Evolutionary conservation across 2,329 filamentous ascomycete genomes (phyloP), one percentile per base, ranked within the genome.

Genomic region (Neonectria neomacrospora): DNA sequence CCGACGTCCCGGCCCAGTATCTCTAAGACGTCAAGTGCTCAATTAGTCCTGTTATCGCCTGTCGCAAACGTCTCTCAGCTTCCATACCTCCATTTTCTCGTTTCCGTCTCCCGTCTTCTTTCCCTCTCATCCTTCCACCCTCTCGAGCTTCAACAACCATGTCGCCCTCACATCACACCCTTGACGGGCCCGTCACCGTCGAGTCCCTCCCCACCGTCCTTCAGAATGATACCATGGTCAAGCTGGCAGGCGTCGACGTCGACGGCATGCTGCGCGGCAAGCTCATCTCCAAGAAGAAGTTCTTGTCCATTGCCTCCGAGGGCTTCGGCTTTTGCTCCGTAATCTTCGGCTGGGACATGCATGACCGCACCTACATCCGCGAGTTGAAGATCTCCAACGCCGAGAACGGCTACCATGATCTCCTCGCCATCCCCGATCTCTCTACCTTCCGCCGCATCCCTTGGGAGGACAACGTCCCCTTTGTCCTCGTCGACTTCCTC

Each of bases 301-400:
- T 97, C 79, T 82, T 97, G 39, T 93, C 91, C 30, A 87, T 97
- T 56, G 90, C 90, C n/a, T 80, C 87, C 44, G 86, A 88, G 47
- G 94, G 94, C 54, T 97, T 97, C 72, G 94, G 94, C 57, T 97
- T 97, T 83, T 97, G 94, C 83, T 96, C 92, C 20, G 93, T 97
- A 70, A 89, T 97, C 68, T 97, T 97, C 74, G 94, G 94, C 76
- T 97, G 94, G 94, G 94, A 97, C 79, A 97, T 97, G 93, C 94
- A 97, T 79, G 94, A 97, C 75, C 85, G 89, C 81, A 96, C 93
- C 11, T 97, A 97, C 78, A 90, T 92, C 77, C 88, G 86, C 71
- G 94, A 97, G 80, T 86, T 97, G 67, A 87, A 87, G 74, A 91
- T 97, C 77, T 96, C 92, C 80, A 97, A 97, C 80, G 91, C 92